Conservation (phyloP, 208 protist genomes). For the Naegleria gruberi region DNA sequence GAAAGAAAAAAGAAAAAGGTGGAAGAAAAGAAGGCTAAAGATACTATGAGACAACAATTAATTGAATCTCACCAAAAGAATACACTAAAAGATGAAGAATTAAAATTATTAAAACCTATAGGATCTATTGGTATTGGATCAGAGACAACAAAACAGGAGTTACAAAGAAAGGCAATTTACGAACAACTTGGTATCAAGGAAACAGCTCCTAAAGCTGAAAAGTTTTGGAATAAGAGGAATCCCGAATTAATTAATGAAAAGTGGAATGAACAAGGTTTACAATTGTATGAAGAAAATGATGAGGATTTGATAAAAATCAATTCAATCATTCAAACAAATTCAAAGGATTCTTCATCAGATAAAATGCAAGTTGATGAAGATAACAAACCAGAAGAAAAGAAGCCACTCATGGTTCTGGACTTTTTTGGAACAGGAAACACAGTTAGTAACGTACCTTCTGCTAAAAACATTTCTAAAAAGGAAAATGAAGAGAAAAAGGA, state of each 20-base stretch:
- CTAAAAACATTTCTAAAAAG: background rate
- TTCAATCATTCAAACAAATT: background rate
- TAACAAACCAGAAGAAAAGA: background rate
- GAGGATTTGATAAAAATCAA: background rate
- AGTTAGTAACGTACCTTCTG: background rate
- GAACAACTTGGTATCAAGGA: background rate
- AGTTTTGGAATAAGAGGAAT: background rate
- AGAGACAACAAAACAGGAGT: conserved; percentile 8
- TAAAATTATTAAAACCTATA: background rate
- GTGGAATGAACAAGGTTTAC: background rate
- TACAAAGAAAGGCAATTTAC: background rate
- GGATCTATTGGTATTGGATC: background rate
- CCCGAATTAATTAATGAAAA: background rate
- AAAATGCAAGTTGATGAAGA: background rate
- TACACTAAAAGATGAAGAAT: background rate
- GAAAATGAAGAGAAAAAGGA: background rate
- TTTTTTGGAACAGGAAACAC: background rate
- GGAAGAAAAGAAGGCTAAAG: background rate
- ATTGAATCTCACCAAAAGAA: background rate
- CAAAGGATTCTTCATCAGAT: background rate
- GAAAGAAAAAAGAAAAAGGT: background rate
- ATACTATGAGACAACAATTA: background rate
- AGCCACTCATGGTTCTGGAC: background rate
- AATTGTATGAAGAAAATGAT: background rate
- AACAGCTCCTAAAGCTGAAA: background rate